Evolutionary conservation across 352 stramenopile genomes (phyloP), one percentile per base, ranked within the genome.

Genomic region (Pythium monospermum): DNA sequence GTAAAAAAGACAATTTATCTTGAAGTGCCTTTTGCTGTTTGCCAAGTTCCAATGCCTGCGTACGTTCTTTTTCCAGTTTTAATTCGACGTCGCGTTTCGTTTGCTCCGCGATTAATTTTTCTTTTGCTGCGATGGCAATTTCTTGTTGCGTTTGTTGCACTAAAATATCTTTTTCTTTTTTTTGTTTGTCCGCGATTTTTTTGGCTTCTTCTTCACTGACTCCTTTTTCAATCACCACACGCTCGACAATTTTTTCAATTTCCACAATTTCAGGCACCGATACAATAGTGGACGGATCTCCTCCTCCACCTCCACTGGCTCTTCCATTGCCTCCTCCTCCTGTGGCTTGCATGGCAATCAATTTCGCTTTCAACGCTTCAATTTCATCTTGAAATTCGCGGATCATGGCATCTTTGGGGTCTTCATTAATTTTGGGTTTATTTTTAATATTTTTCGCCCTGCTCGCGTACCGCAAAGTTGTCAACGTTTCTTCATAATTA

Each of bases 401-500:
- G 23, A 99, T 91, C 88, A 98, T 98, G n/a, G 94, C 87, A 59
- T 98, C 95, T 59, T 99, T 99, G 0, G 94, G 93, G 59, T 99
- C 96, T 63, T 99, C 93, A 61, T 99, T 99, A 46, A 99, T 98
- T 53, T 96, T 96, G 1, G 96, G 96, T 49, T 98, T 98, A 74
- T 99, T 99, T 63, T 99, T 98, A 69, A 99, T 99, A 68, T 99
- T 98, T 81, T 99, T 99, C 26, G 97, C 97, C 21, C 97, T 90
- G 64, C 95, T 98, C 8, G 95, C 96, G 69, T 99, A 99, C 18
- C 91, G 78, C 18, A 98, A 63, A 10, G 94, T 98, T 10, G 86
- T 96, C 6, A 98, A 62, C 6, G 84, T 97, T 69, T 93, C 80
- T 37, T 99, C 95, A 63, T 98, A 98, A 64, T 99, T 99, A 73